Evolutionary conservation across 2,329 filamentous ascomycete genomes (phyloP).

Genomic region (Septoria petroselini): DNA sequence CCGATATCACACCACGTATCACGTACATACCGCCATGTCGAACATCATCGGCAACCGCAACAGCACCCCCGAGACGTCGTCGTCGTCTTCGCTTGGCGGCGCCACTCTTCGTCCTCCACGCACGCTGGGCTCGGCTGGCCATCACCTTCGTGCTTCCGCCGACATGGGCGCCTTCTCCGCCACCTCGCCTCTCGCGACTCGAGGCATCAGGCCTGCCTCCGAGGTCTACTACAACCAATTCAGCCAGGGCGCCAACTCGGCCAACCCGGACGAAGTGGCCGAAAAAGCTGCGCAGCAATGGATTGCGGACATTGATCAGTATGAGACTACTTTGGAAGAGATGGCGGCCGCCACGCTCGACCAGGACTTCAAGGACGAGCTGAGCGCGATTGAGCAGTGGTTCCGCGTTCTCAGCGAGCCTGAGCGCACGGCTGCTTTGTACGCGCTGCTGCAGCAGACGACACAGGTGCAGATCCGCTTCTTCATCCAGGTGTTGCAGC

Average conservation of each 20-base stretch:
- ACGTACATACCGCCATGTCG: conserved; percentile 41
- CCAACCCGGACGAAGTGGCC: conserved; percentile 74
- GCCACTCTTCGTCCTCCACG: conserved; percentile 73
- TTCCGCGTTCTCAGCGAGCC: conserved; percentile 96
- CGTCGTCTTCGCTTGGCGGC: conserved; percentile 67
- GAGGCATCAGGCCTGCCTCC: conserved; percentile 84
- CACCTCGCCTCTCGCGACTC: conserved; percentile 65
- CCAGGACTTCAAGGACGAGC: conserved; percentile 98
- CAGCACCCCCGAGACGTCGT: conserved; percentile 90
- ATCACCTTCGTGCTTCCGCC: conserved; percentile 89
- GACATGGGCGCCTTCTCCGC: conserved; percentile 81
- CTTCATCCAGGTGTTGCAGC: conserved; percentile 97
- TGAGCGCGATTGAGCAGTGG: conserved; percentile 99
- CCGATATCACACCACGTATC: conserved; percentile 10
- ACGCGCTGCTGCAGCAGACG: conserved; percentile 94
- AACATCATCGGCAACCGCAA: conserved; percentile 72
- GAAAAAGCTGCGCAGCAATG: conserved; percentile 96
- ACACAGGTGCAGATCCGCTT: conserved; percentile 98
- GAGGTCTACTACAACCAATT: conserved; percentile 84
- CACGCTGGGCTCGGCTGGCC: conserved; percentile 62
- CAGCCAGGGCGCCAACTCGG: conserved; percentile 65
- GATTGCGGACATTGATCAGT: conserved; percentile 98
- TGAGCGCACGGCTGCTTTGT: conserved; percentile 90
- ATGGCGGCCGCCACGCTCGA: conserved; percentile 99
- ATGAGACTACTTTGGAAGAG: conserved; percentile 96